Percentiles rank a stretch among this genome's conserved stretches.
Conservation (phyloP, 2,329 filamentous ascomycete species). For the Penicillium sp. region DNA sequence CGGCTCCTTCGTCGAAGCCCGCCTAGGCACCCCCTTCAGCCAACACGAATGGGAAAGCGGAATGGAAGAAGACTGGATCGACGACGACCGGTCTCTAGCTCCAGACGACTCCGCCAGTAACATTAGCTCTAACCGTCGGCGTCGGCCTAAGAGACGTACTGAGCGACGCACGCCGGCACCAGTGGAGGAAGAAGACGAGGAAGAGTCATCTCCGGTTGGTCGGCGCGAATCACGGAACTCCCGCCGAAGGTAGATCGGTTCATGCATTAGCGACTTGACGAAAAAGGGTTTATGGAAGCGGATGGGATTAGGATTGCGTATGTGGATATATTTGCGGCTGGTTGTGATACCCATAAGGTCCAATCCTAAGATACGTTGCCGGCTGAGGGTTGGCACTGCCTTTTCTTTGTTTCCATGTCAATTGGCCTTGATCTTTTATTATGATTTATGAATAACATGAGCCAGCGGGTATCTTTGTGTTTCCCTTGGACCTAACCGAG, state of each 20-base stretch:
- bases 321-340: constrained; percentile 13
- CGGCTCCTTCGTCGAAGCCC: constrained; percentile 39
- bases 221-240: constrained; percentile 27
- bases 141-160: constrained; percentile 44
- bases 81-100: constrained; percentile 43
- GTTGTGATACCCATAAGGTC: constrained; percentile 15
- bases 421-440: constrained; percentile 1
- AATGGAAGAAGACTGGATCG: constrained; percentile 43
- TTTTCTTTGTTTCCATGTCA: not conserved
- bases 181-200: constrained; percentile 47
- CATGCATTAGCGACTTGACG: not conserved
- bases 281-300: not conserved
- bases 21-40: constrained; percentile 39
- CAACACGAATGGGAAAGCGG: constrained; percentile 37
- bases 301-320: constrained; percentile 5
- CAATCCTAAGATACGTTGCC: not conserved
- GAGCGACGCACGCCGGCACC: constrained; percentile 47
- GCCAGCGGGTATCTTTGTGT: not conserved
- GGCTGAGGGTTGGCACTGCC: not conserved
- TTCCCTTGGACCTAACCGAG: no score
- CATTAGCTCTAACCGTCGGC: constrained; percentile 43
- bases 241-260: constrained; percentile 17
- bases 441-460: constrained; percentile 18
- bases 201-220: constrained; percentile 25
- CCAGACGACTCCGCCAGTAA: constrained; percentile 50